A percentile compares a stretch with the other conserved stretches of the same genome.
Evolutionary conservation across 306 rosid genomes (phyloP).

Genomic region (Albizia julibrissin): DNA sequence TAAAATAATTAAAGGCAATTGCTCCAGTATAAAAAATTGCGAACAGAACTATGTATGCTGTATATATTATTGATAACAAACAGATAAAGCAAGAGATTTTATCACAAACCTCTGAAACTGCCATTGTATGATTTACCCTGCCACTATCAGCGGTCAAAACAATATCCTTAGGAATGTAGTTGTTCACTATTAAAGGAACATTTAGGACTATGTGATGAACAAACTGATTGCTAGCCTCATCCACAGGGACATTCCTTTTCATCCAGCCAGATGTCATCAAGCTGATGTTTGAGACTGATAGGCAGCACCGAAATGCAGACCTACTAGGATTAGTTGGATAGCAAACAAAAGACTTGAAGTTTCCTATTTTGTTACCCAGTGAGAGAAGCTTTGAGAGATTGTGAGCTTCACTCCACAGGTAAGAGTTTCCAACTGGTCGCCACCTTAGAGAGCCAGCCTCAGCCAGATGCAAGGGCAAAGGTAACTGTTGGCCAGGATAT

Average conservation of each 20-base stretch:
- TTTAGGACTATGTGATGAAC: slow-evolving; percentile 75
- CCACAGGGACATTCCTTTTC: slow-evolving; percentile 43
- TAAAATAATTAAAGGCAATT: slow-evolving; percentile 11
- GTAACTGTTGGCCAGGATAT: slow-evolving; percentile 86
- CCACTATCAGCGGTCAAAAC: slow-evolving; percentile 70
- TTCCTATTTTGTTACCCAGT: slow-evolving; percentile 67
- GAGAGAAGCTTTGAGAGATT: slow-evolving; percentile 78
- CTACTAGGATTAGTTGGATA: slow-evolving; percentile 88
- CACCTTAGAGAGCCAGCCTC: slow-evolving; percentile 92
- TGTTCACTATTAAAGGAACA: slow-evolving; percentile 73
- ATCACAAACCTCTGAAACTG: slow-evolving; percentile 80
- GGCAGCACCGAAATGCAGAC: slow-evolving; percentile 88
- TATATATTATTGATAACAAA: background rate
- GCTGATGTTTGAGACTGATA: slow-evolving; percentile 69
- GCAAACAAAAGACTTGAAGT: slow-evolving; percentile 79
- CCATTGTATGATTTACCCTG: slow-evolving; percentile 61
- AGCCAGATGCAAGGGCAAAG: slow-evolving; percentile 92
- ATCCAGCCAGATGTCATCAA: slow-evolving; percentile 53
- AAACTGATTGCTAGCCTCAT: slow-evolving; percentile 56
- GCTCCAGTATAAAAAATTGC: slow-evolving; percentile 12
- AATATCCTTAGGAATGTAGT: slow-evolving; percentile 78
- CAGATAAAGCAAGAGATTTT: background rate
- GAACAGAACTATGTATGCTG: background rate
- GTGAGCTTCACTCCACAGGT: slow-evolving; percentile 92
- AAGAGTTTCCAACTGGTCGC: slow-evolving; percentile 87